These are phyloP conservation scores for Hibiscus syriacus DNA, from an alignment of 345 rosid species.

Conservation along the genomic window DNA sequence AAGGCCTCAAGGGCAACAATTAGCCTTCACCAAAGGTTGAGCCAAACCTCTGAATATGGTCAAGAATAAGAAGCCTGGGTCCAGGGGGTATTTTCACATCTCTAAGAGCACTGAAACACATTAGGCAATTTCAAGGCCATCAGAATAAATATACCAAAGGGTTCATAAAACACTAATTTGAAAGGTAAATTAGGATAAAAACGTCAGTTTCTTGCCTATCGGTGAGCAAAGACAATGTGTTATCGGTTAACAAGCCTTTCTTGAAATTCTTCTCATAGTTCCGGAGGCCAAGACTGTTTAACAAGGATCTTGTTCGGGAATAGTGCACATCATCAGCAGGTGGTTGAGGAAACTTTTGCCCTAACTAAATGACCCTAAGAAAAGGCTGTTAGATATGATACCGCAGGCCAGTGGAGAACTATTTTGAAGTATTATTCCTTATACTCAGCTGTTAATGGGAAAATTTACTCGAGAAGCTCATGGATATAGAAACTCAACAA, in stretches of 20 bases:
- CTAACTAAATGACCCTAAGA: slow-evolving; percentile 44
- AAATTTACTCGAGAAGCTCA: background rate
- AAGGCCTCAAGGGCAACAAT: background rate
- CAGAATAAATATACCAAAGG: background rate
- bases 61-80: slow-evolving; percentile 91
- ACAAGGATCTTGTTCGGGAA: slow-evolving; percentile 48
- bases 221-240: slow-evolving; percentile 73
- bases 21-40: background rate
- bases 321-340: slow-evolving; percentile 51
- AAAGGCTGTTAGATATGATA: background rate
- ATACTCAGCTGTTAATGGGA: background rate
- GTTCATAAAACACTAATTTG: background rate
- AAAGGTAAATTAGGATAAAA: slow-evolving; percentile 1
- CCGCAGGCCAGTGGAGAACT: too few species aligned
- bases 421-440: background rate
- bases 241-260: slow-evolving; percentile 76
- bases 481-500: background rate
- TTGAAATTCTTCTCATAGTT: slow-evolving; percentile 87
- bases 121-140: background rate
- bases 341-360: slow-evolving; percentile 61
- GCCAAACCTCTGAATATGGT: slow-evolving; percentile 65
- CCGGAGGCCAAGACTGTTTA: slow-evolving; percentile 67
- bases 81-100: slow-evolving; percentile 94
- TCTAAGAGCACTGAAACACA: slow-evolving; percentile 66
- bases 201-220: slow-evolving; percentile 51